Evolutionary conservation across 805 yeast genomes (phyloP), one percentile per base, ranked within the genome.

Genomic region (Lipomyces chichibuensis): DNA sequence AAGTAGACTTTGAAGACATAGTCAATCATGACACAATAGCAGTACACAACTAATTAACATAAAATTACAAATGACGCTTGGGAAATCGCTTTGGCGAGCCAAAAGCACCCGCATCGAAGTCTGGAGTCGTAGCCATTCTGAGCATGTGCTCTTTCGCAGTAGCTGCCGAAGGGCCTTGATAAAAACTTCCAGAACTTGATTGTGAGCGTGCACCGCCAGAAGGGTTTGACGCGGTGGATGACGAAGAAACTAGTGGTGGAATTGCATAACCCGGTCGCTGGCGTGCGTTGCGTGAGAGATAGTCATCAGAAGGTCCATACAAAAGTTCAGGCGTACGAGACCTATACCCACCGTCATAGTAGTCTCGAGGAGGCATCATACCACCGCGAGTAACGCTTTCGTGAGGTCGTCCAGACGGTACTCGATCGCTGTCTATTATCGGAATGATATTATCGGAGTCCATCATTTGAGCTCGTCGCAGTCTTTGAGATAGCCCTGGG

Each of bases 101-200:
- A 37, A 60, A 25, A 14, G 59, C 39, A 60, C 39, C 43, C 23
- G 51, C 56, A 7, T 56, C 60, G 8, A 55, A 25, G 29, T 62
- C 64, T 25, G 64, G 60, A 37, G 60, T 62, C 35, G 53, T 49
- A 33, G 61, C 57, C 37, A 46, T 49, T 25, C 61, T 49, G 43
- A 57, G 25, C 56, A 52, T 57, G 17, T 35, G 39, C 14, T 49
- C 57, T 11, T 23, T 35, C 2, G 49, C 46, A 27, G 51, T 56
- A 17, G 14, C 29, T 20, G 23, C 55, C 33, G 25, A 39, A 23
- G 25, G 11, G 11, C 57, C 57, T 14, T 8, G 14, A n/a, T 13
- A 17, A 17, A n/a, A 3, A 9, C 25, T 29, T 6, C 32, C 46
- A 17, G 56, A 27, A 20, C 32, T 43, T 5, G 57, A 57, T 13